Percentiles rank a stretch among this genome's conserved stretches.
These are phyloP conservation scores for Melastoma malabathricum DNA, from an alignment of 345 rosid species.

Conservation along the genomic window DNA sequence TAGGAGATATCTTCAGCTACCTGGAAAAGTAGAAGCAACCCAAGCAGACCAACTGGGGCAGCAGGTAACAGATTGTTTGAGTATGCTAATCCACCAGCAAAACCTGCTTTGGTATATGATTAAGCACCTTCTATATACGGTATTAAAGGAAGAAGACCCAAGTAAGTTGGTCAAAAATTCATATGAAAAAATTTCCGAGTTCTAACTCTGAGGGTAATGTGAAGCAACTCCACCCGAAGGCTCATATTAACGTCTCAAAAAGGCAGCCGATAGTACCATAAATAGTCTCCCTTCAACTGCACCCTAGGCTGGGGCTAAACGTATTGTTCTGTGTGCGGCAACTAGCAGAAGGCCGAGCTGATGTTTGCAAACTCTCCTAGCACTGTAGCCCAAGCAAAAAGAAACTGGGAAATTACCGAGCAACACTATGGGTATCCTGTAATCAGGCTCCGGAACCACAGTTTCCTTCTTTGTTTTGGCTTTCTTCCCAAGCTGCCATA, in stretches of 20 bases:
- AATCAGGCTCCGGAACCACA: slow-evolving; percentile 56
- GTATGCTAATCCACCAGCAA: slow-evolving; percentile 51
- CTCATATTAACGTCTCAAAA: too few relatives aligned
- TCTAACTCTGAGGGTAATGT: too few relatives aligned
- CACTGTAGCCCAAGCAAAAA: not conserved
- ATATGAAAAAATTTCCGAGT: too few relatives aligned
- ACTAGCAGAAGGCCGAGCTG: not conserved
- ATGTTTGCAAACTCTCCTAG: not conserved
- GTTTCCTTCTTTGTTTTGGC: slow-evolving; percentile 30
- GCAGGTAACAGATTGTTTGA: slow-evolving; percentile 50
- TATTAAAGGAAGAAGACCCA: not conserved
- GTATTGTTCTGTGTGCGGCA: too few relatives aligned
- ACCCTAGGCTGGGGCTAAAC: too few relatives aligned
- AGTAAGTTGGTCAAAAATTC: not conserved
- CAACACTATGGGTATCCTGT: slow-evolving; percentile 40
- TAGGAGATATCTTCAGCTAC: slow-evolving; percentile 11
- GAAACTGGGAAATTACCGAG: slow-evolving; percentile 25
- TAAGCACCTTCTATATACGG: not conserved
- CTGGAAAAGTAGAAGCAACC: slow-evolving; percentile 62
- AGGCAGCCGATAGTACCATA: too few relatives aligned
- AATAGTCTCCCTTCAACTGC: too few relatives aligned
- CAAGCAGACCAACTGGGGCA: slow-evolving; percentile 56
- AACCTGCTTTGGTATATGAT: slow-evolving; percentile 21
- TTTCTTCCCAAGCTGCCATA: slow-evolving; percentile 39
- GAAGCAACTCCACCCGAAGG: too few relatives aligned